A percentile compares a stretch with the other conserved stretches of the same genome.
These are phyloP conservation scores for Phytophthora nicotianae DNA, from an alignment of 352 stramenopile species.

Conservation along the genomic window DNA sequence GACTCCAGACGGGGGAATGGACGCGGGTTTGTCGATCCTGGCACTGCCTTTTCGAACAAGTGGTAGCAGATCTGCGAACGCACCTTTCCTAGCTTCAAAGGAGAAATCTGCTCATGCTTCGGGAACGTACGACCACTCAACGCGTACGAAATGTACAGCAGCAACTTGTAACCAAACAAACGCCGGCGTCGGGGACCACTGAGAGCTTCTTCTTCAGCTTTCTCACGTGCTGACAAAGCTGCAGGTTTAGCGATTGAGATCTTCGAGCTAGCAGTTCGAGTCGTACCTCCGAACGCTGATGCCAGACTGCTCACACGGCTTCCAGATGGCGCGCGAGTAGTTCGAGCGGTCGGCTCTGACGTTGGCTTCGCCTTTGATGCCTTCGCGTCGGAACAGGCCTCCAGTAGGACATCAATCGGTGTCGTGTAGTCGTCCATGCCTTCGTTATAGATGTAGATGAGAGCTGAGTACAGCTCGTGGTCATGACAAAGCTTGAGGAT, in stretches of 20 bases:
- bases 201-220: slow-evolving; percentile 50
- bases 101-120: slow-evolving; percentile 70
- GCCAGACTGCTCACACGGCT: slow-evolving; percentile 66
- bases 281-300: slow-evolving; percentile 67
- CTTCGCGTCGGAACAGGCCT: slow-evolving; percentile 68
- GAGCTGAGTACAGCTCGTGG: slow-evolving; percentile 92
- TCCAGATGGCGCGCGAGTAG: slow-evolving; percentile 37
- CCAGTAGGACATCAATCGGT: slow-evolving; percentile 90
- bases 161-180: slow-evolving; percentile 84
- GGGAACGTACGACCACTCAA: slow-evolving; percentile 91
- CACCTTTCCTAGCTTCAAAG: slow-evolving; percentile 75
- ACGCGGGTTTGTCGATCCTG: slow-evolving; percentile 33
- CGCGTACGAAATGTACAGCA: slow-evolving; percentile 93
- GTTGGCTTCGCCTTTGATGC: slow-evolving; percentile 31
- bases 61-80: slow-evolving; percentile 84
- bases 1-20: slow-evolving; percentile 85
- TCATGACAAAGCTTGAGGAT: slow-evolving; percentile 92
- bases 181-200: slow-evolving; percentile 63
- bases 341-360: slow-evolving; percentile 20
- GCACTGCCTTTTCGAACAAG: slow-evolving; percentile 76
- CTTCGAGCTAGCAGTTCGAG: slow-evolving; percentile 38
- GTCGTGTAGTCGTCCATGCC: slow-evolving; percentile 93
- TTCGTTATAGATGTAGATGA: slow-evolving; percentile 96
- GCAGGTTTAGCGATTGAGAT: slow-evolving; percentile 38
- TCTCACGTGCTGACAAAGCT: slow-evolving; percentile 35